A percentile compares a stretch with the other conserved stretches of the same genome.
Evolutionary conservation across 1,284 basidiomycete species (phyloP).

Genomic region (Irpex sp.): DNA sequence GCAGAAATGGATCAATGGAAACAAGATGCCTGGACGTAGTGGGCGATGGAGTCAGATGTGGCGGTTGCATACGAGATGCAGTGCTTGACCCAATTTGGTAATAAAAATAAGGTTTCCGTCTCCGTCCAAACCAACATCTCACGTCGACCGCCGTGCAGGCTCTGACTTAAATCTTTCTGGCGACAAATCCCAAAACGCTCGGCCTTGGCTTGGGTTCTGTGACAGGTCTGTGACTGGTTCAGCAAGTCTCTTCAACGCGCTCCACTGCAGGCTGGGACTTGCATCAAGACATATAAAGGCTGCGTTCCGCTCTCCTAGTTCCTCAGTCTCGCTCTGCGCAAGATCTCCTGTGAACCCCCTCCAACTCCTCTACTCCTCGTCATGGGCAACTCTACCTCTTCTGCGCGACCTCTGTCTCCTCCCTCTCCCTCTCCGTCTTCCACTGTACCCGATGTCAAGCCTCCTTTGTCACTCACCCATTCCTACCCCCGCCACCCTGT

Average conservation of each 20-base stretch:
- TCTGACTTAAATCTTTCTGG: constrained; percentile 4
- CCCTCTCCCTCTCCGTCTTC: constrained; percentile 4
- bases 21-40: not conserved
- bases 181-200: not conserved
- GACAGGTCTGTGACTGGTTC: constrained; percentile 9
- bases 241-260: not conserved
- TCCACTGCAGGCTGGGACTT: not conserved
- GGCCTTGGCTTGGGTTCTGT: constrained; percentile 1
- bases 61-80: constrained; percentile 8
- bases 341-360: constrained; percentile 3
- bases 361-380: not conserved
- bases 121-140: constrained; percentile 4
- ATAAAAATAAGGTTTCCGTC: not conserved
- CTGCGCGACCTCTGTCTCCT: constrained; percentile 7
- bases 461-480: not conserved
- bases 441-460: constrained; percentile 5
- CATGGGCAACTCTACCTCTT: constrained; percentile 32
- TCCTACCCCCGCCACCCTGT: not conserved
- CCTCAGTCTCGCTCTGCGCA: constrained; percentile 1
- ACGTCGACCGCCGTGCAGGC: not conserved
- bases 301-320: not conserved
- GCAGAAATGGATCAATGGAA: not conserved
- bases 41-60: constrained; percentile 8
- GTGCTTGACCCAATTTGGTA: constrained; percentile 6
- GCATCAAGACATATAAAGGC: constrained; percentile 10